A percentile compares a stretch with the other conserved stretches of the same genome.
These are phyloP conservation scores for Flaveria sonorensis DNA, from an alignment of 129 eudicot genomes.

Conservation along the genomic window DNA sequence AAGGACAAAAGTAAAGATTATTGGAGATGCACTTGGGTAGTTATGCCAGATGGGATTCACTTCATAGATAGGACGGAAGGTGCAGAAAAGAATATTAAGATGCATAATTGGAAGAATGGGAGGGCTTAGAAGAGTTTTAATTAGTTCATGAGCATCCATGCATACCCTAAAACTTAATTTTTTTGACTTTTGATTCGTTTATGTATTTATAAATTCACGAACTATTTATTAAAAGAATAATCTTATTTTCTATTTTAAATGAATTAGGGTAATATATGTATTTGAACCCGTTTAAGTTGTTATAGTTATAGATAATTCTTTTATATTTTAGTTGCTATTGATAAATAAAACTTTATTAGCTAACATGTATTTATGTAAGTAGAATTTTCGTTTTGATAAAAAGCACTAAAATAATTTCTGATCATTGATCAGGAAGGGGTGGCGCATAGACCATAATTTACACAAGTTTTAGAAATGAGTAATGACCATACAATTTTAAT, in stretches of 20 bases:
- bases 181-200: neutral
- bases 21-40: slow-evolving; percentile 40
- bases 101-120: slow-evolving; percentile 27
- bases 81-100: neutral
- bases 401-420: too few relatives aligned
- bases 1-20: neutral
- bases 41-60: slow-evolving; percentile 34
- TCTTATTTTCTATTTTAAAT: neutral
- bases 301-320: too few relatives aligned
- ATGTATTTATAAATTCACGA: neutral
- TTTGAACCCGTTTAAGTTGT: too few relatives aligned
- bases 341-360: too few relatives aligned
- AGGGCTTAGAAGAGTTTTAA: slow-evolving; percentile 3
- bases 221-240: neutral
- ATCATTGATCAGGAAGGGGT: too few relatives aligned
- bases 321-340: too few relatives aligned
- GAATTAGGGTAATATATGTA: neutral
- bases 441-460: too few relatives aligned
- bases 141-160: neutral
- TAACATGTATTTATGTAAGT: too few relatives aligned
- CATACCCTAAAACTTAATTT: neutral
- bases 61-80: slow-evolving; percentile 3
- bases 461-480: too few relatives aligned
- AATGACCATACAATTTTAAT: too few relatives aligned
- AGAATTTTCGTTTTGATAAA: too few relatives aligned